Conservation (phyloP, 108 stramenopile species). For the Poteriospumella lacustris region DNA sequence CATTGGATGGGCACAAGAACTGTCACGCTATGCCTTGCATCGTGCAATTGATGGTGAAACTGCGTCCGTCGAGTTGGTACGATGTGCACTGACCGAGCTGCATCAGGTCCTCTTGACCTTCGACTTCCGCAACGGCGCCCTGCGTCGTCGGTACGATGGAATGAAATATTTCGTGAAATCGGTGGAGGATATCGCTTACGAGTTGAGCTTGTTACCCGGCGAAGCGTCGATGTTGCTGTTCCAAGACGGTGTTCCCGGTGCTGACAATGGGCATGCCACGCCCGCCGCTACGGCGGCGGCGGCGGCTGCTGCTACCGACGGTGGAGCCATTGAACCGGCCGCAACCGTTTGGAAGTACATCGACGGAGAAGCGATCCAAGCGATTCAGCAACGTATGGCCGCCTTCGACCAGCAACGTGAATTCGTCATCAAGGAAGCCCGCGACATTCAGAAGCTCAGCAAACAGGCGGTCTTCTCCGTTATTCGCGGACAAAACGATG, state of each 20-base stretch:
- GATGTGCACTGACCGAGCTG: neutral
- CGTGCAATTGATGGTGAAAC: too few relatives aligned
- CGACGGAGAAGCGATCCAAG: neutral
- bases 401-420: constrained; percentile 73
- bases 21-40: neutral
- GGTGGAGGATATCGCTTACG: constrained; percentile 77
- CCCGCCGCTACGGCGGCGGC: too few relatives aligned
- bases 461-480: constrained; percentile 85
- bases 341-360: neutral
- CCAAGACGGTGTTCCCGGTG: too few relatives aligned
- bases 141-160: constrained; percentile 76
- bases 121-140: constrained; percentile 84
- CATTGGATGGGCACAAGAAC: neutral
- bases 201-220: constrained; percentile 55
- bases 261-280: too few relatives aligned
- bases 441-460: constrained; percentile 81
- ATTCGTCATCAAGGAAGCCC: constrained; percentile 72
- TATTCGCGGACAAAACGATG: constrained; percentile 64
- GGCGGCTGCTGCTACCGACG: too few relatives aligned
- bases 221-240: too few relatives aligned
- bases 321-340: too few relatives aligned
- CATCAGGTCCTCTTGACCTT: constrained; percentile 47
- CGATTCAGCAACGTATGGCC: constrained; percentile 64
- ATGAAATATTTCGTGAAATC: constrained; percentile 68
- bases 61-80: constrained; percentile 33